Percentiles rank a stretch among this genome's conserved stretches.
Evolutionary conservation across 169 alveolate genomes (phyloP).

Genomic region (Cryptosporidium xiaoi): DNA sequence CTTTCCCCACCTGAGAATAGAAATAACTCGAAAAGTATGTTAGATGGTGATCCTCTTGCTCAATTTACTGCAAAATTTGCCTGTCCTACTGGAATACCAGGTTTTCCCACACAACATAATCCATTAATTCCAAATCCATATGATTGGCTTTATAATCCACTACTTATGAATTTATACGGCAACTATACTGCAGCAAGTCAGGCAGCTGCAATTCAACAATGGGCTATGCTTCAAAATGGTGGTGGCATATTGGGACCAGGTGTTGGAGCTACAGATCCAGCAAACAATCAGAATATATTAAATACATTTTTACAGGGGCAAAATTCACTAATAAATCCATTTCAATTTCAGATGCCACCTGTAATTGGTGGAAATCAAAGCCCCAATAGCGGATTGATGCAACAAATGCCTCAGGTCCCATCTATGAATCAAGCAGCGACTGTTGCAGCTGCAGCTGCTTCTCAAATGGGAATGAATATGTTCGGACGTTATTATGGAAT

Average conservation of each 20-base stretch:
- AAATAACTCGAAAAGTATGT: not conserved
- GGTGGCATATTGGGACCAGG: no score
- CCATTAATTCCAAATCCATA: slow-evolving; percentile 20
- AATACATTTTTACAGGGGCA: no score
- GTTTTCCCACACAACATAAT: not conserved
- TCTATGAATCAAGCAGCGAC: slow-evolving; percentile 6
- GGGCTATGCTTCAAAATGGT: slow-evolving; percentile 65
- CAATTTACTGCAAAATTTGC: slow-evolving; percentile 18
- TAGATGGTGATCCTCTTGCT: slow-evolving; percentile 34
- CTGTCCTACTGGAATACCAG: slow-evolving; percentile 2
- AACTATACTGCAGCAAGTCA: slow-evolving; percentile 69
- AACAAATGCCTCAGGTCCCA: slow-evolving; percentile 16
- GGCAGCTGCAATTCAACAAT: slow-evolving; percentile 69
- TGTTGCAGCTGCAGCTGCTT: slow-evolving; percentile 14
- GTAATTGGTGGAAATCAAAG: slow-evolving; percentile 18
- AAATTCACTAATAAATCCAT: slow-evolving; percentile 44
- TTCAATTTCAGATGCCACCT: slow-evolving; percentile 39
- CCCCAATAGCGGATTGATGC: slow-evolving; percentile 3
- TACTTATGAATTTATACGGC: slow-evolving; percentile 65
- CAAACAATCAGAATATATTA: no score
- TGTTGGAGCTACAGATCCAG: no score
- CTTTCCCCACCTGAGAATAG: slow-evolving; percentile 7
- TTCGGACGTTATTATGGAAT: slow-evolving; percentile 41
- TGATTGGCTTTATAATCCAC: slow-evolving; percentile 70
- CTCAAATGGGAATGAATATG: slow-evolving; percentile 52